phyloP scores from a whole-genome alignment of 306 rosid genomes.

The Carpinus viminea region DNA sequence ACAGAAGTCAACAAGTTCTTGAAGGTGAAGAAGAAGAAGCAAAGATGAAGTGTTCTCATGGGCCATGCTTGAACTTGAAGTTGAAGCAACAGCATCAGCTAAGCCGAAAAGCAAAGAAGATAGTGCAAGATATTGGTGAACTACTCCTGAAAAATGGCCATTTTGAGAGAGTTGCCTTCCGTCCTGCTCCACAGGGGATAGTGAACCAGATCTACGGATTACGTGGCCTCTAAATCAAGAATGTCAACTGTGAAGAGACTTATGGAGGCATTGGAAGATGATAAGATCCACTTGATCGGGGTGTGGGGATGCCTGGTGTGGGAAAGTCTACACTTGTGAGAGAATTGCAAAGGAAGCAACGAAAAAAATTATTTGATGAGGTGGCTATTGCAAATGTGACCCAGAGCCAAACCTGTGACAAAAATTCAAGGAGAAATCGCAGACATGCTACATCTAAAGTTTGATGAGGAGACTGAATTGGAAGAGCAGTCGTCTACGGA shows the following conservation, averaged over 20 bases:
- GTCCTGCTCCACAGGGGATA: not conserved
- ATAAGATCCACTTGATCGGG: not conserved
- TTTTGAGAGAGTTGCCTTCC: not conserved
- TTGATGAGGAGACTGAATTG: not conserved
- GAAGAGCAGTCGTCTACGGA: not conserved
- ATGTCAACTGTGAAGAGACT: no score
- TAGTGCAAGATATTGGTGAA: not conserved
- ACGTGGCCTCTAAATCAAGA: no score
- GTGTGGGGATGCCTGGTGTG: not conserved
- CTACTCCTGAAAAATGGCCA: not conserved
- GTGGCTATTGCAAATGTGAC: conserved; percentile 1
- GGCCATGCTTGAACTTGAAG: conserved; percentile 16
- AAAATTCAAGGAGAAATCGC: conserved; percentile 15
- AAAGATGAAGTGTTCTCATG: not conserved
- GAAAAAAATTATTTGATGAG: not conserved
- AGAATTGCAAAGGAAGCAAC: not conserved
- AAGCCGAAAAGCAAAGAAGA: conserved; percentile 20
- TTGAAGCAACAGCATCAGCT: not conserved
- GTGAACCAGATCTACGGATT: no score
- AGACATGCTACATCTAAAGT: not conserved
- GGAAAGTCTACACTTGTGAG: not conserved
- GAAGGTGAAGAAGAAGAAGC: not conserved
- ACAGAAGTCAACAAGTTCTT: not conserved
- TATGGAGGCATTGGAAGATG: not conserved
- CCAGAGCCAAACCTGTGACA: not conserved